phyloP scores from a whole-genome alignment of 31 red algal species.

The Endocladia muricata region DNA sequence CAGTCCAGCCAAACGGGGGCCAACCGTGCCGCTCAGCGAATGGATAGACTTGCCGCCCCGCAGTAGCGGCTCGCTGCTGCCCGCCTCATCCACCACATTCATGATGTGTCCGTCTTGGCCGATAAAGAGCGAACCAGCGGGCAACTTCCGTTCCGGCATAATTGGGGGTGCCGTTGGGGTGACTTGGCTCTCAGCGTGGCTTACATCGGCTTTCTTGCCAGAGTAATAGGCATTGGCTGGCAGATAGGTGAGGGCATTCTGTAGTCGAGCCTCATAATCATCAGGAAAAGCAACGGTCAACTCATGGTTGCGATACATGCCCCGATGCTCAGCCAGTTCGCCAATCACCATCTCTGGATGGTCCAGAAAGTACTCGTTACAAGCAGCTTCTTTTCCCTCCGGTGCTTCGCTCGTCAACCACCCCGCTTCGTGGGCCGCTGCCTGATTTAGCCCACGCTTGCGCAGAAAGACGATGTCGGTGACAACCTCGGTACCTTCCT shows the following conservation, averaged over 20 bases:
- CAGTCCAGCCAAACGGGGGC: background rate
- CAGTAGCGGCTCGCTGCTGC: background rate
- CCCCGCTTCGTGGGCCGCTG: too few species aligned
- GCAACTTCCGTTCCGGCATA: too few species aligned
- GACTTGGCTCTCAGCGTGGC: background rate
- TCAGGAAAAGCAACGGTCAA: constrained; percentile 3
- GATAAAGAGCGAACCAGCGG: background rate
- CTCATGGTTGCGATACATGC: background rate
- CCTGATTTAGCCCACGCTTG: too few species aligned
- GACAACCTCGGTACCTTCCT: background rate
- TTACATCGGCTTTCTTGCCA: background rate
- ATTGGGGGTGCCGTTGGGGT: too few species aligned
- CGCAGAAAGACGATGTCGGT: constrained; percentile 2
- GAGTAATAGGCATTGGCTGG: background rate
- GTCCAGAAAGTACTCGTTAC: constrained; percentile 2
- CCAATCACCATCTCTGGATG: constrained; percentile 1
- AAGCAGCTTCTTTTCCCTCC: too few species aligned
- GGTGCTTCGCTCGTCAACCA: too few species aligned
- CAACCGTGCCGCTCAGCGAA: background rate
- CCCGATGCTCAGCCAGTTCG: background rate
- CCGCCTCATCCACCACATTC: background rate
- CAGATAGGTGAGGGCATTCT: background rate
- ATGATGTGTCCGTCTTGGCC: background rate
- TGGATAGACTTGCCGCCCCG: background rate
- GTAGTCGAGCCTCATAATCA: background rate